Base-by-base conservation (phyloP, 2,329 filamentous ascomycete genomes). In the Furcasterigmium sp. region DNA sequence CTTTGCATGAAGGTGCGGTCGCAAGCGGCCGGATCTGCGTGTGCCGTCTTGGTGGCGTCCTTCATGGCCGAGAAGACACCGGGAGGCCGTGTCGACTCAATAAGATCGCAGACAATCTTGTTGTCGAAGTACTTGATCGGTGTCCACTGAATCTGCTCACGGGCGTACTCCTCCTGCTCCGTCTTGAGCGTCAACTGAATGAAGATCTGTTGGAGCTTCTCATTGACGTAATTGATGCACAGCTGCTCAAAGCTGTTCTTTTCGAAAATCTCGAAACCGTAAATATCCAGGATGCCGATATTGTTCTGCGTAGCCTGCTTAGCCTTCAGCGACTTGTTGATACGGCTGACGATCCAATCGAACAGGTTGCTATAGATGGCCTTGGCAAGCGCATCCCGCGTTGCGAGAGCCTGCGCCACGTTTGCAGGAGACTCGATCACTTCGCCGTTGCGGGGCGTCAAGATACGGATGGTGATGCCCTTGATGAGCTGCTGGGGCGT, bases 81-180 rank as follows among this genome's bases (percentile, higher is more conserved):
- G 1, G 89, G 86, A 6, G 93, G 93, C 42, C 91, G 76, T 60
- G 85, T 82, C 59, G 94, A 87, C 65, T 98, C 93, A 53, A 98
- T 98, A 58, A 98, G 66, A 48, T 96, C 93, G 62, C 93, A 98
- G 45, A 98, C 93, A 38, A 98, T 85, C 73, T 97, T 97, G 76
- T 98, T 98, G 68, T 98, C 93, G 56, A 97, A 98, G 68, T 97
- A 98, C 58, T 93, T 94, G 75, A 98, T 98, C 3, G 93, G 93
- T 0, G 91, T 96, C 93, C 93, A 98, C 60, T 95, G 84, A 60
- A 98, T 98, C 72, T 97, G 84, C 65, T 98, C 93, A 39, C 87
- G 77, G 14, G 86, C 89, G 58, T 98, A 98, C 63, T 98, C 93
- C 55, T 98, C 93, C 68, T 98, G 93, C 63, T 98, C 93, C 0